Percentiles rank a stretch among this genome's conserved stretches.
Conservation (phyloP, 208 protist genomes). For the Endotrypanum monterogeii region DNA sequence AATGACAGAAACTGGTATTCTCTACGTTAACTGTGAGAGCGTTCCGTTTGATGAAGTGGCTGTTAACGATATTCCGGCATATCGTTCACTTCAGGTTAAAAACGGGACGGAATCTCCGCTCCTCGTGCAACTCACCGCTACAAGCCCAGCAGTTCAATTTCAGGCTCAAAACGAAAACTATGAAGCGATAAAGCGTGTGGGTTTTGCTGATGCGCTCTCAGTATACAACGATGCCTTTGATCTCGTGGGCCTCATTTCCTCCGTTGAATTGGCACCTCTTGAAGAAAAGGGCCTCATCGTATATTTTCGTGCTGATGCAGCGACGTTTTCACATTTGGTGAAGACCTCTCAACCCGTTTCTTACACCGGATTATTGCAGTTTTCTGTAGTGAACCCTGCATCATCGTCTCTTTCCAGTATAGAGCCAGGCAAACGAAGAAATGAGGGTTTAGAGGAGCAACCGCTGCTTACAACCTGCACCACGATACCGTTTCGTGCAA, state of each 20-base stretch:
- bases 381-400: constrained; percentile 26
- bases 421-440: background rate
- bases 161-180: constrained; percentile 69
- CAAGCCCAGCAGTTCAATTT: constrained; percentile 44
- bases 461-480: constrained; percentile 18
- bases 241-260: constrained; percentile 47
- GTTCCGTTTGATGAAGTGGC: constrained; percentile 62
- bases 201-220: constrained; percentile 14
- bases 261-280: constrained; percentile 34
- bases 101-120: constrained; percentile 43
- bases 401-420: background rate
- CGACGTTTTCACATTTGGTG: constrained; percentile 54
- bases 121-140: constrained; percentile 42
- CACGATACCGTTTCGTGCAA: constrained; percentile 58
- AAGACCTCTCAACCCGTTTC: constrained; percentile 38
- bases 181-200: constrained; percentile 24
- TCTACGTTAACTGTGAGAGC: constrained; percentile 7
- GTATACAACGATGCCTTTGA: constrained; percentile 73
- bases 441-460: background rate
- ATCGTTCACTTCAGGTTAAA: constrained; percentile 44
- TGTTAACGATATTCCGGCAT: constrained; percentile 68
- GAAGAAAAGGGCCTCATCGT: constrained; percentile 62
- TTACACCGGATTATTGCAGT: constrained; percentile 46
- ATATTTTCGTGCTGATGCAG: constrained; percentile 55
- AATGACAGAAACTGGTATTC: background rate